A percentile compares a stretch with the other conserved stretches of the same genome.
These are phyloP conservation scores for Vitis cinerea DNA, from an alignment of 164 flowering plant genomes.

Conservation along the genomic window DNA sequence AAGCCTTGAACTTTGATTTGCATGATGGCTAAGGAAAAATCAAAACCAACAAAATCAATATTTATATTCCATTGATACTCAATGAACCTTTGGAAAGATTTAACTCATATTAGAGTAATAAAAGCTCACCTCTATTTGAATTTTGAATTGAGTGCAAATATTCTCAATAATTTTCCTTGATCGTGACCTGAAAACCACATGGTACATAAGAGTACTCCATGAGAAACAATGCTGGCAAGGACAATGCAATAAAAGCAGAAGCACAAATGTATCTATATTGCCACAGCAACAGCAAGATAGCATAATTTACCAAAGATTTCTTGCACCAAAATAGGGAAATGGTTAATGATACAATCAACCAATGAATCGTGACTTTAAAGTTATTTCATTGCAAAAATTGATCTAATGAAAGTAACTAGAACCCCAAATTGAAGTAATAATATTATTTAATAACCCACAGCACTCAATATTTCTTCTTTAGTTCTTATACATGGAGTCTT, in stretches of 20 bases:
- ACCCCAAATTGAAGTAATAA: no score
- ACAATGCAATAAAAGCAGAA: neutral
- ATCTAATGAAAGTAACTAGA: no score
- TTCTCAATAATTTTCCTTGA: conserved; percentile 60
- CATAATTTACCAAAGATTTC: no score
- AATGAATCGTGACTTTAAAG: no score
- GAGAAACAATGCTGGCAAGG: neutral
- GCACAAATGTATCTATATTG: neutral
- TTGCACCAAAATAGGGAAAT: no score
- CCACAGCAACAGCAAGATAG: neutral
- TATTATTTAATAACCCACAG: no score
- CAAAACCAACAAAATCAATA: neutral
- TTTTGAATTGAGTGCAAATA: conserved; percentile 56
- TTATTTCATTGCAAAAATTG: no score
- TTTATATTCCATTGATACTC: neutral
- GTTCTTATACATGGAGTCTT: no score
- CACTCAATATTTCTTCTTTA: no score
- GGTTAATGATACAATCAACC: no score
- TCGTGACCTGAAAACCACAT: conserved; percentile 49
- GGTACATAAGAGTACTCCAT: neutral
- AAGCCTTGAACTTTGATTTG: neutral
- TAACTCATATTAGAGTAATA: neutral
- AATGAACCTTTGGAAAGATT: neutral
- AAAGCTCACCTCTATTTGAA: conserved; percentile 57
- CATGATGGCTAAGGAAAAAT: neutral